phyloP scores from a whole-genome alignment of 768 basidiomycete genomes.

The Boletus rubropictus region DNA sequence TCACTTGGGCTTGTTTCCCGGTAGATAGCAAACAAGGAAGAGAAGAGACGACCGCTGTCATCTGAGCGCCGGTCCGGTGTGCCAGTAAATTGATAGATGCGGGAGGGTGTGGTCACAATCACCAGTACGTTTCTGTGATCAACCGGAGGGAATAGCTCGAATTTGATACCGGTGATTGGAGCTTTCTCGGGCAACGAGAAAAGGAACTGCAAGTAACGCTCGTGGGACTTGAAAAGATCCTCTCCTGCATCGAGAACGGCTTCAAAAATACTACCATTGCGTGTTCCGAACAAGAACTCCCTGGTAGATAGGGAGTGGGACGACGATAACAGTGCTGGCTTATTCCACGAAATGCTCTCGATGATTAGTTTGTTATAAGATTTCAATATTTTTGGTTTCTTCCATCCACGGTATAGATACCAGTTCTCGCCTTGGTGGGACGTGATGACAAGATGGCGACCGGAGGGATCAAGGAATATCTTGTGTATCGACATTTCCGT shows the following conservation, averaged over 20 bases:
- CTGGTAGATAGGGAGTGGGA: constrained; percentile 68
- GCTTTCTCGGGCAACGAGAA: constrained; percentile 77
- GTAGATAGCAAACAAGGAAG: constrained; percentile 66
- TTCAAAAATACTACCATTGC: constrained; percentile 83
- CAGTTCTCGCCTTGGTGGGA: constrained; percentile 89
- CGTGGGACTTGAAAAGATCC: constrained; percentile 86
- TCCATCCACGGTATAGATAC: constrained; percentile 79
- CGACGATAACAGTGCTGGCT: constrained; percentile 54
- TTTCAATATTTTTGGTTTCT: constrained; percentile 76
- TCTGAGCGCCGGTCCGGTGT: constrained; percentile 59
- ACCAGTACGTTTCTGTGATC: constrained; percentile 64
- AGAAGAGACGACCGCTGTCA: constrained; percentile 72
- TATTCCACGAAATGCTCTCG: constrained; percentile 91
- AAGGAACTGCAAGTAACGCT: constrained; percentile 68
- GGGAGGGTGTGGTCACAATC: constrained; percentile 76
- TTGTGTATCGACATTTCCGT: constrained; percentile 74
- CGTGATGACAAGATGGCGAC: constrained; percentile 82
- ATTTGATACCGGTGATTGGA: constrained; percentile 79
- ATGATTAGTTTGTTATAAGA: constrained; percentile 76
- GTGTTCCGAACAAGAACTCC: constrained; percentile 81
- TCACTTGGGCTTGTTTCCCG: constrained; percentile 77
- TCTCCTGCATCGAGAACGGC: constrained; percentile 86
- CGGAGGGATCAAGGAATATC: constrained; percentile 89
- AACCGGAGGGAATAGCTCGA: constrained; percentile 64
- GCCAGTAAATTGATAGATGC: constrained; percentile 89